Base-by-base conservation (phyloP, 116 monocot species). In the Dioscorea cayenensis region DNA sequence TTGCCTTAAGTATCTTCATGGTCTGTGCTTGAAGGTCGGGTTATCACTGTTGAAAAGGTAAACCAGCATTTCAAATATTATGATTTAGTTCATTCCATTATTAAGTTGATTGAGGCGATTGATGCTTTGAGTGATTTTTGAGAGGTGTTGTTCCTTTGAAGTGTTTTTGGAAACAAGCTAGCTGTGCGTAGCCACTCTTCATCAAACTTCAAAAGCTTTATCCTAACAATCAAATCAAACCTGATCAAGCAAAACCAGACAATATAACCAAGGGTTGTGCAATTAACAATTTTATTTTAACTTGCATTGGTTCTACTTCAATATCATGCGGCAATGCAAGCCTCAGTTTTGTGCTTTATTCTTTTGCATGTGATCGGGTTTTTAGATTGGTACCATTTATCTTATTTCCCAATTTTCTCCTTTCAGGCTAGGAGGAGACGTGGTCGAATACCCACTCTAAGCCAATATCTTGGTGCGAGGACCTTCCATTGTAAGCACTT, bases 31-130 rank as follows among this genome's bases (percentile, higher is more conserved):
- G 86, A 91, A 81, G 91, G 91, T 43, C 95, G 95, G 11, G 89
- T 91, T 3, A 91, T 91, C 29, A 91, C 89, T 58, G 95, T 95
- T 36, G 95, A 91, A 69, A 95, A 86, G 95, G 91, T 95, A 83
- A 55, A 65, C 5, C 4, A 51, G 2, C 43, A 27, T 4, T 68
- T 11, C 43, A 8, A 8, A 43, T 43, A 43, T 8, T 1, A 43
- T 43, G 9, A 43, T 11, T 43, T 43, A 43, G 43, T 51, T 23
- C 12, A 65, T 28, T 28, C 2, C 0, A 65, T 62, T 72, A 65
- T 67, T 68, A 3, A 38, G 12, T 72, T 28, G 67, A 72, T 68
- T 78, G 63, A 80, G 69, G 43, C 7, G 7, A 43, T 43, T 43
- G 43, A 43, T 6, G 3, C 10, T 43, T 43, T 43, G 43, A 43